Conservation (phyloP, 345 rosid genomes). For the Pugionium dolabratum region DNA sequence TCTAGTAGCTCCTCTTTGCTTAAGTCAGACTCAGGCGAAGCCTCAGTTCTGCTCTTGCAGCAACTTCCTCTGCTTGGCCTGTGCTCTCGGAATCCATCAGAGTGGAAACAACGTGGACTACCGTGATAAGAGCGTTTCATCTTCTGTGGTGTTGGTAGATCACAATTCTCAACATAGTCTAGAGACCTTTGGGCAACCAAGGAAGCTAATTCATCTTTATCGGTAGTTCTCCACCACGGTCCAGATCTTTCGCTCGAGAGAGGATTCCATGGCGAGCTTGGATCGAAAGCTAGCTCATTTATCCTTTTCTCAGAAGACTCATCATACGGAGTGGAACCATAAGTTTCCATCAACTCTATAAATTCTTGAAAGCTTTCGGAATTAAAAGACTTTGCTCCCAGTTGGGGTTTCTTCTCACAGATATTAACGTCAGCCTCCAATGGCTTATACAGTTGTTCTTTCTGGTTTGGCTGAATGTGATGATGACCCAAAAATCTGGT, state of each 20-base stretch:
- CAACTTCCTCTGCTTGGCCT: constrained; percentile 33
- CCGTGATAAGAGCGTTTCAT: constrained; percentile 45
- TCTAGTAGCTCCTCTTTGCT: constrained; percentile 76
- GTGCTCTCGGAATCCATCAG: constrained; percentile 40
- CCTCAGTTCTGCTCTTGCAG: constrained; percentile 36
- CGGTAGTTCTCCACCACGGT: constrained; percentile 90
- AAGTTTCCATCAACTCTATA: constrained; percentile 47
- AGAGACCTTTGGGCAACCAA: constrained; percentile 84
- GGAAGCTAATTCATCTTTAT: constrained; percentile 77
- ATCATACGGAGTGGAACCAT: constrained; percentile 41
- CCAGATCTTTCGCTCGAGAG: constrained; percentile 53
- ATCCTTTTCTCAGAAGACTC: constrained; percentile 41
- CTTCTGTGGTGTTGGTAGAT: constrained; percentile 83
- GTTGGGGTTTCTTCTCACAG: constrained; percentile 32
- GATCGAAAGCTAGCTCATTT: constrained; percentile 47
- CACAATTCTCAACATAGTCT: constrained; percentile 73
- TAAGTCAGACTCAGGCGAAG: constrained; percentile 49
- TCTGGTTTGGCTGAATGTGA: constrained; percentile 38
- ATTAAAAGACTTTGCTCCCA: constrained; percentile 26
- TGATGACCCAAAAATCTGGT: constrained; percentile 74
- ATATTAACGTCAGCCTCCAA: constrained; percentile 55
- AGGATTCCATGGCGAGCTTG: constrained; percentile 62
- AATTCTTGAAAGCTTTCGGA: constrained; percentile 46
- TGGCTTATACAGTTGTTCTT: constrained; percentile 45
- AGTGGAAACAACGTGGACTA: constrained; percentile 38